Evolutionary conservation across 352 stramenopile genomes (phyloP), one percentile per base, ranked within the genome.

Genomic region (Globisporangium cystogenes): DNA sequence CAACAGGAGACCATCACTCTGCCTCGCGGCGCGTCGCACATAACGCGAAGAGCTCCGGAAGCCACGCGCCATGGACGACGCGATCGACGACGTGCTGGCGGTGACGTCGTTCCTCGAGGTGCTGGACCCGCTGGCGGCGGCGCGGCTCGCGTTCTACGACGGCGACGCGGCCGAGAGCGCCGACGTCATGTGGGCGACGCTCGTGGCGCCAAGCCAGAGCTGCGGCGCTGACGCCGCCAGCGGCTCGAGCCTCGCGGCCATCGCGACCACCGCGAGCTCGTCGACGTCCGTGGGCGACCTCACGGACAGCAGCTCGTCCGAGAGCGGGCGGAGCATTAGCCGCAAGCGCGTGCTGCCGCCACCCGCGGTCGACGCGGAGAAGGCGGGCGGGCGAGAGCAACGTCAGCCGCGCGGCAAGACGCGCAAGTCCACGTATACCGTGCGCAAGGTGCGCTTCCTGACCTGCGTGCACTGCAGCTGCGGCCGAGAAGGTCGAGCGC

Each of bases 361-460:
- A 5, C 3, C 26, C 26, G 26, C 26, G 2, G 29, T 35, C 10
- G 29, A 12, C 10, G 29, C 29, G 29, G 29, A 35, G 26, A 29
- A 2, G 7, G 15, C 36, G 12, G 36, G 6, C 15, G 36, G 23
- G 4, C 10, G 5, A 2, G 12, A 33, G 21, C 21, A 48, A n/a
- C 40, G 12, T 6, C 20, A 48, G 14, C 23, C 42, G 23, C 42
- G 42, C 23, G 45, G 48, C 29, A 68, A 72, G 35, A 65, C 52
- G 54, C 61, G 64, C 37, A 76, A 76, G 37, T 62, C 67, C 36
- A 76, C 67, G 46, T 76, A 76, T 45, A 54, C 70, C 24, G 23
- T 68, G 51, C 64, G 67, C 20, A 72, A 72, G 62, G 65, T 73
- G 36, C 24, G 59, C 33, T 48, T 48, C 12, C 7, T 43, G 18